Percentiles rank a stretch among this genome's conserved stretches.
Conservation (phyloP, 352 stramenopile genomes). For the Phytophthora tubulina region DNA sequence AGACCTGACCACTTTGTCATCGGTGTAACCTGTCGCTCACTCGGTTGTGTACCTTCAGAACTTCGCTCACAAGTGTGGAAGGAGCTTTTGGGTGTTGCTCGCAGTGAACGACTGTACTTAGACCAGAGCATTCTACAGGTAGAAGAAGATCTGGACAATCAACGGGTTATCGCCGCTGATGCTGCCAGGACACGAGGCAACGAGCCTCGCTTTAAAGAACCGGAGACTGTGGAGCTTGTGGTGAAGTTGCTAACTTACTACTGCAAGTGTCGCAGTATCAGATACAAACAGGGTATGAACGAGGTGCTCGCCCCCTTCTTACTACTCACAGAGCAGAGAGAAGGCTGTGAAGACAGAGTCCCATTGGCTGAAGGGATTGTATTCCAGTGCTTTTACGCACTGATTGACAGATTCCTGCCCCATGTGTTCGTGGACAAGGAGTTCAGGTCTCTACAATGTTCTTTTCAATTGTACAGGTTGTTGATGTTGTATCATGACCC, state of each 20-base stretch:
- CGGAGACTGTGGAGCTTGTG: constrained; percentile 80
- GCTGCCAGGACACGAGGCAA: constrained; percentile 85
- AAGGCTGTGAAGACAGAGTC: constrained; percentile 34
- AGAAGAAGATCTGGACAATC: constrained; percentile 90
- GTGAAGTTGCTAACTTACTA: constrained; percentile 93
- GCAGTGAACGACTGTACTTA: constrained; percentile 66
- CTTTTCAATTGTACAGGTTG: constrained; percentile 92
- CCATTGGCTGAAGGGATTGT: constrained; percentile 72
- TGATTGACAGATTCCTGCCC: constrained; percentile 90
- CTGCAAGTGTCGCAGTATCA: constrained; percentile 90
- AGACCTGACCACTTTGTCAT: constrained; percentile 80
- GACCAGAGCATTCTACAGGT: constrained; percentile 80
- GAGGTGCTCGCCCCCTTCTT: constrained; percentile 94
- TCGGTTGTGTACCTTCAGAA: constrained; percentile 64
- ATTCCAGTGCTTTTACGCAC: constrained; percentile 91
- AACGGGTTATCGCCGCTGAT: constrained; percentile 92
- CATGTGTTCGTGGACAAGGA: constrained; percentile 92
- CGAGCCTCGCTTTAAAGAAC: constrained; percentile 79
- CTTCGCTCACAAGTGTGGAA: constrained; percentile 81
- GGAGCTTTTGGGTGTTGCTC: constrained; percentile 77
- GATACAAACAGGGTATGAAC: constrained; percentile 96
- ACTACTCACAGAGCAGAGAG: constrained; percentile 59
- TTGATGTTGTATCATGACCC: constrained; percentile 94
- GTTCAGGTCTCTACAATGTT: constrained; percentile 93
- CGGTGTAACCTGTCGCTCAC: constrained; percentile 72